Percentiles rank a stretch among this genome's conserved stretches.
phyloP scores from a whole-genome alignment of 306 rosid species.

The Cicer yamashitae region DNA sequence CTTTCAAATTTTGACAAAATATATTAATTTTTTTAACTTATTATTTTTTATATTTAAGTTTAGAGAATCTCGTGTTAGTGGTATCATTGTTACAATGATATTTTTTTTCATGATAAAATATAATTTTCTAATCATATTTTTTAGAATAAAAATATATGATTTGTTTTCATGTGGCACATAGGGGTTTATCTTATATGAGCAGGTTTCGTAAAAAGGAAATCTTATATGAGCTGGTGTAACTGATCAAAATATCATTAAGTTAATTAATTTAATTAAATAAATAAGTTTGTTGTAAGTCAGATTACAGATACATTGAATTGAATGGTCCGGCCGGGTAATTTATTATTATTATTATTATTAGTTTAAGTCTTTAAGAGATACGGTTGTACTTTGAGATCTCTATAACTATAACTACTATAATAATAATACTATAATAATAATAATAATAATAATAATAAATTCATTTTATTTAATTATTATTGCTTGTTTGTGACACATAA shows the following conservation, averaged over 20 bases:
- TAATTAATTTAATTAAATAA: constrained; percentile 42
- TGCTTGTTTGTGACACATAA: not conserved
- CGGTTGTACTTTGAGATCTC: constrained; percentile 59
- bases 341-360: not conserved
- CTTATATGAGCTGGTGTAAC: constrained; percentile 53
- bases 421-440: constrained; percentile 26
- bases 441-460: not conserved
- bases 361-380: constrained; percentile 49
- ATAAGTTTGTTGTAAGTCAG: constrained; percentile 35
- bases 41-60: too few species aligned
- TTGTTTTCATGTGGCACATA: constrained; percentile 41
- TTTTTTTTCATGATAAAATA: not conserved
- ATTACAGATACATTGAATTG: constrained; percentile 41
- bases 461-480: constrained; percentile 29
- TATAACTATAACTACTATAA: constrained; percentile 26
- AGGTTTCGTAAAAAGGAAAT: not conserved
- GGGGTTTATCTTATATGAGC: constrained; percentile 1
- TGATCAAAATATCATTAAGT: constrained; percentile 40
- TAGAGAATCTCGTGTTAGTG: not conserved
- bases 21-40: too few species aligned
- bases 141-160: constrained; percentile 4
- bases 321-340: constrained; percentile 45
- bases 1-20: too few species aligned
- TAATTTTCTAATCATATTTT: not conserved
- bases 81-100: not conserved